These are phyloP conservation scores for Kluyveromyces wickerhamii DNA, from an alignment of 805 yeast species.

Conservation along the genomic window DNA sequence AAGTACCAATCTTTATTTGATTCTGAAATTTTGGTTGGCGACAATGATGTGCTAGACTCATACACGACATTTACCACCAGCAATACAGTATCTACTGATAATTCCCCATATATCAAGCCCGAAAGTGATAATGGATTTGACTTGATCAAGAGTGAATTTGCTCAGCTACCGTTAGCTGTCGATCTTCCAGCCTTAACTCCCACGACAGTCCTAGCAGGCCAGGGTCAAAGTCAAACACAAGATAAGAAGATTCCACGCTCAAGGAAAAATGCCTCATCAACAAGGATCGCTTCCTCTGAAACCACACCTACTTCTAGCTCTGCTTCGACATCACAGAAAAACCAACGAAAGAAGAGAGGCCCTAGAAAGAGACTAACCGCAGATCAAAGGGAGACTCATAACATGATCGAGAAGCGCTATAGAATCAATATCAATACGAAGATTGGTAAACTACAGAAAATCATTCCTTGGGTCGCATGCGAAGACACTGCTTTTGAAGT, in stretches of 20 bases:
- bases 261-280: too few relatives aligned
- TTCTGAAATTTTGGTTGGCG: slow-evolving; percentile 1
- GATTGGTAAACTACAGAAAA: slow-evolving; percentile 56
- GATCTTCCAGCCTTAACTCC: not conserved
- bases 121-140: not conserved
- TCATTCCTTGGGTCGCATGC: slow-evolving; percentile 59
- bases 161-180: not conserved
- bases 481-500: slow-evolving; percentile 56
- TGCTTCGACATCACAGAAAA: too few relatives aligned
- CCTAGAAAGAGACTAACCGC: slow-evolving; percentile 48
- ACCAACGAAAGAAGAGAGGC: slow-evolving; percentile 35
- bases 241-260: too few relatives aligned
- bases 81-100: slow-evolving; percentile 6
- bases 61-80: not conserved
- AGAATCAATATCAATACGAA: slow-evolving; percentile 65
- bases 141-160: not conserved
- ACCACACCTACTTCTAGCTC: too few relatives aligned
- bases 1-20: slow-evolving; percentile 9
- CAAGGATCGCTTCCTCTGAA: too few relatives aligned
- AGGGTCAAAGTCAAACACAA: too few relatives aligned
- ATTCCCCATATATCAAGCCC: slow-evolving; percentile 5
- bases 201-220: too few relatives aligned
- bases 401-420: slow-evolving; percentile 63
- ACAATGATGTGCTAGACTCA: not conserved
- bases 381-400: slow-evolving; percentile 63